Conservation (phyloP, 2,329 filamentous ascomycete genomes). For the Phoma sp. region DNA sequence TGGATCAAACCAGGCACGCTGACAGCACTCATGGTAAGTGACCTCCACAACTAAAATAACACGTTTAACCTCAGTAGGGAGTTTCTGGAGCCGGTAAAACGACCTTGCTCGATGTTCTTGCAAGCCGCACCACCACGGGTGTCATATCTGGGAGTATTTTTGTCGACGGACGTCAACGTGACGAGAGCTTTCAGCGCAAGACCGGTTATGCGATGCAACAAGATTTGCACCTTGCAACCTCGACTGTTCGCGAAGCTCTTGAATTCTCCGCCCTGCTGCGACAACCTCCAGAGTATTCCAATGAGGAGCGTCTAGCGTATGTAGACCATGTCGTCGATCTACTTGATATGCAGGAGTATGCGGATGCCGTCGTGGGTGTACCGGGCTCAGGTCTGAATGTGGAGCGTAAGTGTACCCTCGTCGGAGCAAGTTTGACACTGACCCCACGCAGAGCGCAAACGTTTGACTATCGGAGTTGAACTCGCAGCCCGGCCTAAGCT, state of each 20-base stretch:
- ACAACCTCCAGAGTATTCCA: constrained; percentile 23
- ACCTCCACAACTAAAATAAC: background rate
- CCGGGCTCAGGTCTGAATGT: constrained; percentile 39
- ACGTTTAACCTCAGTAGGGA: constrained; percentile 56
- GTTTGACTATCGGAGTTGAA: constrained; percentile 64
- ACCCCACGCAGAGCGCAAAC: constrained; percentile 58
- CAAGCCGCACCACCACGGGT: constrained; percentile 33
- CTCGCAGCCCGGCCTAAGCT: constrained; percentile 43
- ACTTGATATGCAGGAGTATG: constrained; percentile 28
- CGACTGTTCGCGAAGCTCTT: constrained; percentile 39
- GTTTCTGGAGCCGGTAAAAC: constrained; percentile 90
- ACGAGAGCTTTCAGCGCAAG: constrained; percentile 82
- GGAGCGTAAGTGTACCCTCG: constrained; percentile 54
- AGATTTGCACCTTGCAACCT: constrained; percentile 41
- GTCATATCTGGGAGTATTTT: constrained; percentile 37
- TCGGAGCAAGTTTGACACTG: background rate
- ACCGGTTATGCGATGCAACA: constrained; percentile 84
- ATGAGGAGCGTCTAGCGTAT: constrained; percentile 23
- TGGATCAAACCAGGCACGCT: constrained; percentile 63
- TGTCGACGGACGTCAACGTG: constrained; percentile 52
- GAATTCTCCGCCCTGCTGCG: constrained; percentile 53
- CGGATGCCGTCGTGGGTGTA: constrained; percentile 26
- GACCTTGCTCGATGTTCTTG: constrained; percentile 80
- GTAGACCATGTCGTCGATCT: constrained; percentile 25
- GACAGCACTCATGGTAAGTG: constrained; percentile 48